Evolutionary conservation across 192 early-diverging fungal genomes (phyloP).

Genomic region (Rhizophagus sp.): DNA sequence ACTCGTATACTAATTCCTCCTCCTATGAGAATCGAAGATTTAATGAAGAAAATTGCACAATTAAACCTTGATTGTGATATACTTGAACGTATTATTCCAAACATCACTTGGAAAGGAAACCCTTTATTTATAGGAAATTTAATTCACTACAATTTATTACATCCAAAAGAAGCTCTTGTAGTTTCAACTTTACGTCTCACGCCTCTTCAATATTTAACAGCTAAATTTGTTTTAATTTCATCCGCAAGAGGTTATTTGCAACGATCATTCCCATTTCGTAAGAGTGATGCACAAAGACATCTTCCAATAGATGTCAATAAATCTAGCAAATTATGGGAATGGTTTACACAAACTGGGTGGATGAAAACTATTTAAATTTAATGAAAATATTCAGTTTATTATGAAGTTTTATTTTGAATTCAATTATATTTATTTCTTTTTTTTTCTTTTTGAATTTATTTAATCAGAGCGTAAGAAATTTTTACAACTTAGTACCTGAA

Average conservation of each 20-base stretch:
- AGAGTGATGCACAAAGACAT: conserved; percentile 88
- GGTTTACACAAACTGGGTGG: conserved; percentile 89
- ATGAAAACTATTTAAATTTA: no score
- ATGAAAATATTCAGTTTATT: no score
- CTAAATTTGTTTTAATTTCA: conserved; percentile 74
- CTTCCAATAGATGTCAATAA: conserved; percentile 95
- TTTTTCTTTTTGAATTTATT: no score
- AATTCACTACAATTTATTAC: conserved; percentile 49
- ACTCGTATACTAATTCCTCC: neutral
- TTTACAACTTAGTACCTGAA: no score
- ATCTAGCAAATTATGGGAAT: conserved; percentile 82
- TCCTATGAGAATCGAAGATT: neutral
- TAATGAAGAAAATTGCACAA: neutral
- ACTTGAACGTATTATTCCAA: neutral
- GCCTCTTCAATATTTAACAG: conserved; percentile 80
- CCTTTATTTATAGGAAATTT: neutral
- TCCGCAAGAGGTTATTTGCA: conserved; percentile 50
- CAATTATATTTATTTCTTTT: no score
- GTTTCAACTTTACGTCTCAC: conserved; percentile 80
- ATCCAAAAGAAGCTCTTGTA: conserved; percentile 68
- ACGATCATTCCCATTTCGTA: conserved; percentile 64
- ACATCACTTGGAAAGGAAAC: conserved; percentile 14
- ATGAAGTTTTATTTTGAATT: no score
- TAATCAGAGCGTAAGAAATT: no score
- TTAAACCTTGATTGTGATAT: neutral